phyloP scores from a whole-genome alignment of 257 asterid genomes.

The Verbascum thapsus region DNA sequence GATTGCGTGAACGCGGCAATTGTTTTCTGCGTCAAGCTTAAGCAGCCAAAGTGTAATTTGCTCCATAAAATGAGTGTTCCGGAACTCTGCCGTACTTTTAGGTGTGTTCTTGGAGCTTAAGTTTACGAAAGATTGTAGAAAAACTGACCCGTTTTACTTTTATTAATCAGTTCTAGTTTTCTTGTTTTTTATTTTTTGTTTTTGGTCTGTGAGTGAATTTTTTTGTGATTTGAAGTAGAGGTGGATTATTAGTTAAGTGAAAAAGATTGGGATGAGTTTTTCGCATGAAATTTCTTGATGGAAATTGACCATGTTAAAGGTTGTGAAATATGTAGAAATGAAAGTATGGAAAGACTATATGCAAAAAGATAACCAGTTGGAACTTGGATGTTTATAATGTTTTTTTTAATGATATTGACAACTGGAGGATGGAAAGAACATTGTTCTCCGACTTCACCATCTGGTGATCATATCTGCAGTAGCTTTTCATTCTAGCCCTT shows the following conservation, averaged over 20 bases:
- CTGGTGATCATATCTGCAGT: not conserved
- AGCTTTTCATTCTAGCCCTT: not conserved
- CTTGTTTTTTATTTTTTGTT: not conserved
- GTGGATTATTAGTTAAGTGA: slow-evolving; percentile 21
- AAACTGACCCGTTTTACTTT: not conserved
- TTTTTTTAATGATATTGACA: slow-evolving; percentile 7
- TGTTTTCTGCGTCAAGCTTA: slow-evolving; percentile 76
- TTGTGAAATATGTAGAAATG: slow-evolving; percentile 2
- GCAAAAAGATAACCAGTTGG: not conserved
- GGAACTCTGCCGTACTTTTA: slow-evolving; percentile 94
- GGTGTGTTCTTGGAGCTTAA: slow-evolving; percentile 47
- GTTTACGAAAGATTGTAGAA: not conserved
- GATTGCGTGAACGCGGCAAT: slow-evolving; percentile 60
- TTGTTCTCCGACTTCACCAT: not conserved
- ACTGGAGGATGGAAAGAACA: slow-evolving; percentile 18
- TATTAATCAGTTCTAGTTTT: slow-evolving; percentile 12
- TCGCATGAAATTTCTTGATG: slow-evolving; percentile 5
- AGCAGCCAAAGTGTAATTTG: slow-evolving; percentile 80
- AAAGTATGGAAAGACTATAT: not conserved
- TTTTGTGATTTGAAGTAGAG: not conserved
- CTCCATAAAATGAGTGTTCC: slow-evolving; percentile 96
- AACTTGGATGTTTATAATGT: not conserved
- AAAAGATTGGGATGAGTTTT: not conserved
- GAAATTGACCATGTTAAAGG: not conserved
- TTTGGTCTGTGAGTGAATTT: slow-evolving; percentile 19